These are phyloP conservation scores for Leccinum fuscescens DNA, from an alignment of 1,284 basidiomycete species.

Conservation along the genomic window DNA sequence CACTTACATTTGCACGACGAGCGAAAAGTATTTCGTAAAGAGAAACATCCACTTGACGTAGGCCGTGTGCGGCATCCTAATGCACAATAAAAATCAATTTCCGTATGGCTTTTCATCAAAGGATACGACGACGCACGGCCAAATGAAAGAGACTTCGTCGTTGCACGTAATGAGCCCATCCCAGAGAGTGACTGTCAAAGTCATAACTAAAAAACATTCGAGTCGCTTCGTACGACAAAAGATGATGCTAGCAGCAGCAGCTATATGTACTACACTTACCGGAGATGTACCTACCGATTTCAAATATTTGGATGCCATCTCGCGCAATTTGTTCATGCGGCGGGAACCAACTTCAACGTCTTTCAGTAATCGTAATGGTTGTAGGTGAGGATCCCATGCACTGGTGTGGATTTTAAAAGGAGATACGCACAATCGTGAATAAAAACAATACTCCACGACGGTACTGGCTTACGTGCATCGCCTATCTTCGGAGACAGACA, in stretches of 20 bases:
- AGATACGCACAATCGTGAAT: conserved; percentile 1
- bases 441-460: too few species aligned
- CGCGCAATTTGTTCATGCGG: conserved; percentile 1
- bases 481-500: too few species aligned
- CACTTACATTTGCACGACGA: conserved; percentile 20
- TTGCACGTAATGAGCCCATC: conserved; percentile 13
- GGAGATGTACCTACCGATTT: conserved; percentile 11
- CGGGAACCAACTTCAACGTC: not conserved
- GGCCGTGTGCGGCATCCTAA: conserved; percentile 15
- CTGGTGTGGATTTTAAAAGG: not conserved
- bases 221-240: not conserved
- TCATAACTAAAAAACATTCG: conserved; percentile 3
- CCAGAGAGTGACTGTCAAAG: conserved; percentile 14
- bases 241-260: too few species aligned
- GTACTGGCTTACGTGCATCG: too few species aligned
- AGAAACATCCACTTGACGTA: conserved; percentile 27
- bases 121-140: conserved; percentile 14
- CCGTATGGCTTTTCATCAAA: not conserved
- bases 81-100: not conserved
- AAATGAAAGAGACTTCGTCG: conserved; percentile 17
- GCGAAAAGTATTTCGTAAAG: conserved; percentile 15
- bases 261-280: conserved; percentile 6
- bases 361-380: not conserved
- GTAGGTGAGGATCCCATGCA: too few species aligned
- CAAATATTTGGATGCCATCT: not conserved